phyloP scores from a whole-genome alignment of 306 rosid genomes.

The Cucumis melo region DNA sequence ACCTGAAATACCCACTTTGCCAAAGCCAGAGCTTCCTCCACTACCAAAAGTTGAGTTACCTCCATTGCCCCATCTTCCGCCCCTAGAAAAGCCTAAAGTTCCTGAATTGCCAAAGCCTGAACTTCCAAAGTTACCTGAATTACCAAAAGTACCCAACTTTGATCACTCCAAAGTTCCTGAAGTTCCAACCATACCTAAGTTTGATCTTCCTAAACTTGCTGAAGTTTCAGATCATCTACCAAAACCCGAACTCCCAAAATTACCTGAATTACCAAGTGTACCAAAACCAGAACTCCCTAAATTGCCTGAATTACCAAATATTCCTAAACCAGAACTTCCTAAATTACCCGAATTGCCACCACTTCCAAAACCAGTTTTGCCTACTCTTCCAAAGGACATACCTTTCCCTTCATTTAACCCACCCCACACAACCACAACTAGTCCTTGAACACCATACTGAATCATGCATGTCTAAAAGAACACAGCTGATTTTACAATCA shows the following conservation, averaged over 20 bases:
- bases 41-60: not conserved
- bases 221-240: too few species aligned
- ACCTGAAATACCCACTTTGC: not conserved
- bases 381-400: too few species aligned
- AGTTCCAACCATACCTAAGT: not conserved
- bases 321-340: not conserved
- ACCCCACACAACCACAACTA: too few species aligned
- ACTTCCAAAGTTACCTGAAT: too few species aligned
- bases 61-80: not conserved
- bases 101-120: not conserved
- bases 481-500: too few species aligned
- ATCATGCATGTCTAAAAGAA: too few species aligned
- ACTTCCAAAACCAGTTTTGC: too few species aligned
- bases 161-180: not conserved
- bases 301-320: not conserved
- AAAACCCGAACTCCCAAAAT: too few species aligned
- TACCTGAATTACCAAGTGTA: not conserved
- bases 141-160: too few species aligned
- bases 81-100: not conserved
- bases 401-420: too few species aligned
- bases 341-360: not conserved
- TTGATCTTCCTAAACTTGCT: too few species aligned
- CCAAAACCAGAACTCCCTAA: not conserved
- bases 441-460: too few species aligned
- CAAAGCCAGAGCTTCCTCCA: not conserved